phyloP scores from a whole-genome alignment of 2,329 filamentous ascomycete species.

The Alternaria brassicae region DNA sequence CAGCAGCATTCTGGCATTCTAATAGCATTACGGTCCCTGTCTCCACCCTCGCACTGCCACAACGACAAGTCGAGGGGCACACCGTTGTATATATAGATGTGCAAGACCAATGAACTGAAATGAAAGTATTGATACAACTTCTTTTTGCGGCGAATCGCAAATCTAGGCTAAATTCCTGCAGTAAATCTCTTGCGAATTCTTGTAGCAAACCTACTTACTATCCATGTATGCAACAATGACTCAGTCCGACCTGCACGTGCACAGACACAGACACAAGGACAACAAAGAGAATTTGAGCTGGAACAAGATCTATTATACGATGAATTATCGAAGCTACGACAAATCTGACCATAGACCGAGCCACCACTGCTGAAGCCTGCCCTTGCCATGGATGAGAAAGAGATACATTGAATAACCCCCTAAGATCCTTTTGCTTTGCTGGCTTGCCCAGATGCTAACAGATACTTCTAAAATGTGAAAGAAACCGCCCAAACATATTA shows the following conservation, averaged over 20 bases:
- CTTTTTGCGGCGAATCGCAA: not conserved
- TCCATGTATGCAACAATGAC: not conserved
- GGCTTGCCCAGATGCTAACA: conserved; percentile 35
- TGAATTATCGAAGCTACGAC: conserved; percentile 36
- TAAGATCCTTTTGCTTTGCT: conserved; percentile 28
- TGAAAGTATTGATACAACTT: conserved; percentile 3
- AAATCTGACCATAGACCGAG: conserved; percentile 32
- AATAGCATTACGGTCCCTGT: conserved; percentile 35
- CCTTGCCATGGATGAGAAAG: conserved; percentile 36
- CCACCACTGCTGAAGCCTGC: conserved; percentile 30
- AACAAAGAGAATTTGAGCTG: not conserved
- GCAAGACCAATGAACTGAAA: conserved; percentile 18
- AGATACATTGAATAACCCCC: conserved; percentile 34
- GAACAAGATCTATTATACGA: conserved; percentile 36
- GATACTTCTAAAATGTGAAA: conserved; percentile 37
- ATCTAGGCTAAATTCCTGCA: too few relatives aligned
- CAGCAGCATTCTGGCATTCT: conserved; percentile 33
- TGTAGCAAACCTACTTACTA: too few relatives aligned
- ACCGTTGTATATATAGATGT: conserved; percentile 39
- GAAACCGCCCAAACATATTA: conserved; percentile 21
- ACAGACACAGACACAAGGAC: not conserved
- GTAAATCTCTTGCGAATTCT: too few relatives aligned
- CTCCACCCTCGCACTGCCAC: not conserved
- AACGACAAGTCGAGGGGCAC: not conserved
- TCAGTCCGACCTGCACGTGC: not conserved